Base-by-base conservation (phyloP, 805 yeast genomes). In the Candida dajiaensis region DNA sequence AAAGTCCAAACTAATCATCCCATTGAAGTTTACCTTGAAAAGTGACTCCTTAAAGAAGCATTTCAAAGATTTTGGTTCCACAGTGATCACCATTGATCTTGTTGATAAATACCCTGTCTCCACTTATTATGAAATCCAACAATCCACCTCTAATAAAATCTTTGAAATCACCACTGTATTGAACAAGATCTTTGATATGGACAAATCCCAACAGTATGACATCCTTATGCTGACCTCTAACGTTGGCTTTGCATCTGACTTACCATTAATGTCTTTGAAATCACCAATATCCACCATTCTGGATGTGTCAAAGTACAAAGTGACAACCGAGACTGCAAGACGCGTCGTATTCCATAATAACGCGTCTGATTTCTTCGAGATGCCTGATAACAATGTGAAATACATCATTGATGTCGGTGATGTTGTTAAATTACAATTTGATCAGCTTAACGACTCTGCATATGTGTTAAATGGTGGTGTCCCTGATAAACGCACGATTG, bases 21-120 rank as follows among this genome's bases (percentile, higher is more conserved):
- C 44, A 15, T 22, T 42, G 40, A 42, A 41, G 29, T 48, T 49
- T n/a, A 13, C 19, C 6, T 48, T 10, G 12, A 20, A 37, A 6
- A 20, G 6, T 20, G 23, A 36, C 2, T 16, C 35, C 7, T 15
- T 29, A 6, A 18, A 29, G 18, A 11, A 10, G 35, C n/a, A 11
- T 29, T 29, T 29, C 18, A 11, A 9, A 29, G 35, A 29, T 15
- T 29, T 18, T 6, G 35, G 35, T 7, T n/a, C 16, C 9, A 29
- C 6, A 4, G 18, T 16, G 9, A 10, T 9, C 3, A 29, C 13
- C 18, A 10, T 33, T 10, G 36, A 33, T 10, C 36, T 33, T 8
- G 7, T 33, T 33, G 20, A 33, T 13, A 19, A 33, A 33, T 6
- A 9, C 11, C 36, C 36, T 33, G 36, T 33, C 20, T 33, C 36